Conservation (phyloP, 78 protist genomes). For the Pigoraptor vietnamica region DNA sequence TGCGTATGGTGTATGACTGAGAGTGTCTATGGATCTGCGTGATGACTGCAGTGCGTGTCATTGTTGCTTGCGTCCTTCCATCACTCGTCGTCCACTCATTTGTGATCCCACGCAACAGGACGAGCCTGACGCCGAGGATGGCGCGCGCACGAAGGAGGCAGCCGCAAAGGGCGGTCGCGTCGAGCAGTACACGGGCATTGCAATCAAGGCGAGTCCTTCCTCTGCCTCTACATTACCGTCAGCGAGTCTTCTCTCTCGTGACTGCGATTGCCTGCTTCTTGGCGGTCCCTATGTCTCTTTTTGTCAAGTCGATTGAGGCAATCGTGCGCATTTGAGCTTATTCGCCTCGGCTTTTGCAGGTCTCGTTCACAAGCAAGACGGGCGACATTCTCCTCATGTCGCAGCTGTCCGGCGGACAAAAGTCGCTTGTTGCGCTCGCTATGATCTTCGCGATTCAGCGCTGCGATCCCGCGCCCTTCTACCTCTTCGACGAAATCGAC, state of each 20-base stretch:
- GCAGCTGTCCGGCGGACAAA: conserved; percentile 92
- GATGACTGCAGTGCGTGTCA: neutral
- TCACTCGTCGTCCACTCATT: no score
- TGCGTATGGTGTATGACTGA: neutral
- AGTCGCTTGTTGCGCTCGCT: conserved; percentile 95
- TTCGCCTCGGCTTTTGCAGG: conserved; percentile 26
- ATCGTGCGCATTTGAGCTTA: no score
- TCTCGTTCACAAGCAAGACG: conserved; percentile 20
- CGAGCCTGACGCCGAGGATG: neutral
- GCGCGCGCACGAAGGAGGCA: neutral
- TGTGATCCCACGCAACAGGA: neutral
- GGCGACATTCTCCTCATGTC: conserved; percentile 21
- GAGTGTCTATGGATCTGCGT: neutral
- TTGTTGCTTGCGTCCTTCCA: no score
- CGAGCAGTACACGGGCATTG: conserved; percentile 56
- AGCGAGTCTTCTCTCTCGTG: no score
- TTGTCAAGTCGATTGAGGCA: no score
- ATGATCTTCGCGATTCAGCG: conserved; percentile 97
- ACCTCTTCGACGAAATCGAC: conserved; percentile 98
- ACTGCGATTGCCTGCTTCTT: no score
- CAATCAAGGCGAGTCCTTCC: conserved; percentile 47
- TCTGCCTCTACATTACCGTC: conserved; percentile 5
- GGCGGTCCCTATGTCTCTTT: neutral
- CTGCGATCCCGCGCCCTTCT: conserved; percentile 98
- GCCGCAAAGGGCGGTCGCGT: neutral